Base-by-base conservation (phyloP, 495 filamentous ascomycete species). In the Pyrenopolyporus hunteri region DNA sequence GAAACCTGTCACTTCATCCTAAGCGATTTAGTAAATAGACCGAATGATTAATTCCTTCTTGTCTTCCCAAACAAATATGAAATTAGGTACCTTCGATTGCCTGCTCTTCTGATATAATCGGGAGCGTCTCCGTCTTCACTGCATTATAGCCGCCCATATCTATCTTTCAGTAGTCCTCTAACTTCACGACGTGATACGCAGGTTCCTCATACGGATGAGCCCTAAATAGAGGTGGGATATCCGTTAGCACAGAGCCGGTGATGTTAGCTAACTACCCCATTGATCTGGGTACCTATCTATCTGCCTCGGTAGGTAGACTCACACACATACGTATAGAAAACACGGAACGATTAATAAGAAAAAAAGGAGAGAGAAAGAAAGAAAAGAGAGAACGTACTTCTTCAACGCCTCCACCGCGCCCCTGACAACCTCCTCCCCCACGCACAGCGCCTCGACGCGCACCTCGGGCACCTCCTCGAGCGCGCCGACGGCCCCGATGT, bases 141-240 rank as follows among this genome's bases (percentile, higher is more conserved):
- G n/a, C n/a, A n/a, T n/a, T n/a, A n/a, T n/a, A n/a, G n/a, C n/a
- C n/a, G n/a, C n/a, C n/a, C n/a, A n/a, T n/a, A n/a, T n/a, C n/a
- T n/a, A n/a, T 1, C 11, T 19, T 14, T 75, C 70, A 88, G 43
- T 87, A 81, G 73, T 86, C 77, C 68, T 90, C 85, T 62, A 89
- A 66, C 68, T 81, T 86, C 72, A 85, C 86, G 28, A 90, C 87
- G 59, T 90, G 85, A 78, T 90, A 91, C 7, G 83, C 81, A 14
- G 82, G 79, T 64, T 85, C 85, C 68, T 90, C 87, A 70, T 90
- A 90, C 40, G 87, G 89, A 79, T 90, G 86, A 36, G 83, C 78
- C 63, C 82, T 83, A 37, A 28, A 25, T n/a, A 16, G 17, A 23
- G 42, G 23, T 25, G 26, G 26, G 35, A 33, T 20, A 14, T 22